phyloP scores from a whole-genome alignment of 306 rosid species.

The Cicer bijugum region DNA sequence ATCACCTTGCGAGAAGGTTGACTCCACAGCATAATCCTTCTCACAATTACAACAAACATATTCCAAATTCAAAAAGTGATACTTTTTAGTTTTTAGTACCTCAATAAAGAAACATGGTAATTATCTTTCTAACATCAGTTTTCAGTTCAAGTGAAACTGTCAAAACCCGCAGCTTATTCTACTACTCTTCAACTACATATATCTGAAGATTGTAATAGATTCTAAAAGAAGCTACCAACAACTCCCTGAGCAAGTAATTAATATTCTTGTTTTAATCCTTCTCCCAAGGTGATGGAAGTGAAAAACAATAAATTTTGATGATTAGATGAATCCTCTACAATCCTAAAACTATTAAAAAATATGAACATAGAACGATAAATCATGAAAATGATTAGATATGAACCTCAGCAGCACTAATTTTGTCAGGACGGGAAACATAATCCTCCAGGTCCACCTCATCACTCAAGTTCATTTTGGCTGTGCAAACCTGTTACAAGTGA shows the following conservation, averaged over 20 bases:
- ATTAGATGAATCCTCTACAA: not conserved
- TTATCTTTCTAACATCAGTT: not conserved
- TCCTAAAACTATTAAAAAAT: constrained; percentile 3
- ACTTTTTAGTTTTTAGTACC: not conserved
- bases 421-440: constrained; percentile 98
- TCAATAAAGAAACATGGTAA: constrained; percentile 1
- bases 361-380: not conserved
- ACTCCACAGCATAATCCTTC: not conserved
- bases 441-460: constrained; percentile 98
- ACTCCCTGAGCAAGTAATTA: not conserved
- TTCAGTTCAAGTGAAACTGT: constrained; percentile 26
- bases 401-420: constrained; percentile 99
- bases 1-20: no score
- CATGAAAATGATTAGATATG: constrained; percentile 15
- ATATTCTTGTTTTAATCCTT: constrained; percentile 12
- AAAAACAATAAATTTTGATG: not conserved
- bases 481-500: constrained; percentile 74
- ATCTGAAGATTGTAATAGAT: not conserved
- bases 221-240: constrained; percentile 30
- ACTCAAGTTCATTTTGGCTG: constrained; percentile 95
- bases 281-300: constrained; percentile 10
- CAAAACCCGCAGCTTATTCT: constrained; percentile 3
- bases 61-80: not conserved
- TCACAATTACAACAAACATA: not conserved
- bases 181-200: not conserved